Evolutionary conservation across 352 stramenopile genomes (phyloP), one percentile per base, ranked within the genome.

Genomic region (Globisporangium cederbergense): DNA sequence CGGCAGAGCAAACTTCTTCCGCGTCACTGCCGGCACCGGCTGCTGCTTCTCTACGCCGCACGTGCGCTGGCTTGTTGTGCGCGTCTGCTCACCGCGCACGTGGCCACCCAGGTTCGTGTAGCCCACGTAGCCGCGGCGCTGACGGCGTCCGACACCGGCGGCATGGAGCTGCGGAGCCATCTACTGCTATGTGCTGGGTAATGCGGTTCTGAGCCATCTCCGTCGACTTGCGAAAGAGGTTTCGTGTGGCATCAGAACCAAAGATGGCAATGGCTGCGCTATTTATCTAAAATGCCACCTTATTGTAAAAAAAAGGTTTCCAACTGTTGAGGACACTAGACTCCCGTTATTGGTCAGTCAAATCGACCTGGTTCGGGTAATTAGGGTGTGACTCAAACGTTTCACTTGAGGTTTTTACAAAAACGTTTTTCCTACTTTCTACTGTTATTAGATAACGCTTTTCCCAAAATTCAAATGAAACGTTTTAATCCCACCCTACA

Each of bases 101-200:
- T 18, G 25, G 25, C 25, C 43, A 22, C 22, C 22, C 22, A 81
- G 66, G 47, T 81, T 81, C 3, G 72, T 81, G 61, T 58, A 70
- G 20, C 66, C 71, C 22, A 77, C 18, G 38, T 73, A 51, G 38
- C 68, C 74, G 51, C 66, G 61, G 28, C 71, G 74, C 55, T 75
- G 63, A 28, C 71, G 73, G 28, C 34, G 46, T 11, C 3, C 22
- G 25, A 4, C 22, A 38, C 10, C 20, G 54, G 20, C 28, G 14
- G 25, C 28, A n/a, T 50, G 32, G 3, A 60, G 20, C 36, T 38
- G 54, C 54, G 54, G 40, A 45, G 40, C 9, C 54, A 60, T 60
- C 20, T 45, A 18, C 40, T n/a, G 38, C 38, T 36, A 6, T 7
- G n/a, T 30, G 10, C 20, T 30, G 20, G 8, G 47, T 36, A 20